Evolutionary conservation across 2,329 filamentous ascomycete genomes (phyloP).

Genomic region (Ceratocystis smalleyi): DNA sequence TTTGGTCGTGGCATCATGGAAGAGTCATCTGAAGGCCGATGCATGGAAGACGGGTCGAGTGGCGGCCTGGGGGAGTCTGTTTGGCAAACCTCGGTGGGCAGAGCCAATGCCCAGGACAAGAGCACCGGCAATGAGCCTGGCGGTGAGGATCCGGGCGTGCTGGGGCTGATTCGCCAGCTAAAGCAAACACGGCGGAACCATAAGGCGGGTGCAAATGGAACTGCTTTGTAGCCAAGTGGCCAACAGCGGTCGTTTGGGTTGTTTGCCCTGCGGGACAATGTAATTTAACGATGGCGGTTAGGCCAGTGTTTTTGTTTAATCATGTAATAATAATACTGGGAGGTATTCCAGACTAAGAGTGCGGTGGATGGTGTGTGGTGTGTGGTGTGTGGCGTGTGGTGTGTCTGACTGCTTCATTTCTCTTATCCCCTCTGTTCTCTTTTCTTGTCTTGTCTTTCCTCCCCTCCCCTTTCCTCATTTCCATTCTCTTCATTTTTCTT

Average conservation of each 20-base stretch:
- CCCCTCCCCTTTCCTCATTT: too few species aligned
- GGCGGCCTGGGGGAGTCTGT: slow-evolving; percentile 41
- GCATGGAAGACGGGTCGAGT: slow-evolving; percentile 36
- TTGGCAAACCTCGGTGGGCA: slow-evolving; percentile 42
- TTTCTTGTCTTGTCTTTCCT: background rate
- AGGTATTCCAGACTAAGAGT: too few species aligned
- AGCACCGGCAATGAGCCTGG: background rate
- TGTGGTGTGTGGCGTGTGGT: too few species aligned
- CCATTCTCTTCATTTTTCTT: too few species aligned
- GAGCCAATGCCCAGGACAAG: slow-evolving; percentile 24
- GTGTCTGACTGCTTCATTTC: too few species aligned
- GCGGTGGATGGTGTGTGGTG: too few species aligned
- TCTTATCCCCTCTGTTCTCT: background rate
- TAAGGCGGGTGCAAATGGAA: slow-evolving; percentile 28
- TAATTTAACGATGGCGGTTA: too few species aligned
- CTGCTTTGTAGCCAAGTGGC: slow-evolving; percentile 17
- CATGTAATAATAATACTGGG: too few species aligned
- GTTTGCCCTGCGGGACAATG: background rate
- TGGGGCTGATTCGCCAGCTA: slow-evolving; percentile 43
- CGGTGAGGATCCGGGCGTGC: slow-evolving; percentile 38
- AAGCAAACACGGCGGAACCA: slow-evolving; percentile 41
- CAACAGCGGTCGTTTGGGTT: background rate
- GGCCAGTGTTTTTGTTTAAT: too few species aligned
- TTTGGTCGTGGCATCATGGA: background rate
- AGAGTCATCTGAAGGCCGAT: slow-evolving; percentile 4